Evolutionary conservation across 2,329 filamentous ascomycete genomes (phyloP), one percentile per base, ranked within the genome.

Genomic region (Dothistroma septosporum): DNA sequence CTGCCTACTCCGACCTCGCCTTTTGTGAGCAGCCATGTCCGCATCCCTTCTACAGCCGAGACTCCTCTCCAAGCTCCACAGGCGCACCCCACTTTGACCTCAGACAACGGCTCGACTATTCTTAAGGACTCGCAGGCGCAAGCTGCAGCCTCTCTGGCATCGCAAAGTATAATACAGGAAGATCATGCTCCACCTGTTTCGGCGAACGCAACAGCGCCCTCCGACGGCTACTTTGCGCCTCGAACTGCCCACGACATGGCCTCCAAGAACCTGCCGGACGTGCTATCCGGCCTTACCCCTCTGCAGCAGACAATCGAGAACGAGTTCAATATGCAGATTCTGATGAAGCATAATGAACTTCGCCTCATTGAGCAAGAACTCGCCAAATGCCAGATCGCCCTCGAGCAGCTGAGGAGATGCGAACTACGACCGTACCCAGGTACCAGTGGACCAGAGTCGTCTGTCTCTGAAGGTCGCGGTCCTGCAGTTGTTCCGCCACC

Each of bases 341-440:
- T 97, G 65, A 79, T 95, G 74, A 97, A 97, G 81, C 94, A 99
- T 76, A 87, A 94, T 71, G 94, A 99, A 79, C 79, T 97, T 61
- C 90, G 92, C 60, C 82, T 96, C 68, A 96, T 97, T 75, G 91
- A 97, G 73, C 92, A 96, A 77, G 94, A 97, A 78, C 83, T 97
- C 66, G 93, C 91, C 66, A 97, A 97, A 79, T 97, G 92, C 73
- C 92, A 97, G 78, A 81, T 92, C 65, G 91, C 92, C 11, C 82
- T 97, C 68, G 94, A 99, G 77, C 94, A 97, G 78, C 81, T 99
- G 64, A 89, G 94, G 69, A 87, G 94, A 62, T 97, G 92, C 77
- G 88, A 94, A 73, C 82, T 97, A 67, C 93, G 96, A 68, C 93
- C 93, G 4, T 97, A 92, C 74, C 92, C 93, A 33, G 85, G 87